Base-by-base conservation (phyloP, 2,329 filamentous ascomycete genomes). In the Botrytis byssoidea region DNA sequence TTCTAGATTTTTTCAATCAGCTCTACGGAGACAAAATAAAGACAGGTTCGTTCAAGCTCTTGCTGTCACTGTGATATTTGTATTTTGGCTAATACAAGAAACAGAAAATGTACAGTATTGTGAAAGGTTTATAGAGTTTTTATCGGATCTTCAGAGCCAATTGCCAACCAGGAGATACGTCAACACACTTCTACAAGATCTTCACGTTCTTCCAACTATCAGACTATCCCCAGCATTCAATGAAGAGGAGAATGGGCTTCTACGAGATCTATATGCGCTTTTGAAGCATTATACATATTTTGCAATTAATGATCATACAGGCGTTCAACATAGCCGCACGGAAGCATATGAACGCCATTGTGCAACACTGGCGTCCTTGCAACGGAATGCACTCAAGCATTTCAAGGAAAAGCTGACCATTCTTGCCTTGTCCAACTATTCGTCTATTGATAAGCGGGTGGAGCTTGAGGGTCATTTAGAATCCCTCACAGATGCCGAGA, bases 371-470 rank as follows among this genome's bases (percentile, higher is more conserved):
- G 92, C 92, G n/a, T 90, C 88, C 71, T 84, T 99, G 70, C 97
- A 99, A 82, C 84, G 93, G 74, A 88, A 90, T 65, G 89, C 91
- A 35, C 86, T 97, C 79, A 94, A 91, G 79, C 86, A 94, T 78
- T 98, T 97, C 83, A 94, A 93, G 78, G 90, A 94, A 10, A 97
- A 98, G 83, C 85, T 99, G 55, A 94, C 92, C n/a, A 92, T 99
- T 57, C 84, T 99, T 74, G 93, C 95, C 1, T 84, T 99, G 57
- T 96, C 96, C 29, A 98, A 99, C 81, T 97, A 97, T 81, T 94
- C 92, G 2, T 92, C 94, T 6, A 92, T 99, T 75, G 92, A 95
- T 76, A 91, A 93, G 79, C 88, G 93, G 61, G 86, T 88, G 9
- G 96, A 98, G 77, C 86, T 99, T 25, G 88, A 92, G 80, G 87